Evolutionary conservation across 1,139 yeast genomes (phyloP), one percentile per base, ranked within the genome.

Genomic region (Magnusiomyces fungicola): DNA sequence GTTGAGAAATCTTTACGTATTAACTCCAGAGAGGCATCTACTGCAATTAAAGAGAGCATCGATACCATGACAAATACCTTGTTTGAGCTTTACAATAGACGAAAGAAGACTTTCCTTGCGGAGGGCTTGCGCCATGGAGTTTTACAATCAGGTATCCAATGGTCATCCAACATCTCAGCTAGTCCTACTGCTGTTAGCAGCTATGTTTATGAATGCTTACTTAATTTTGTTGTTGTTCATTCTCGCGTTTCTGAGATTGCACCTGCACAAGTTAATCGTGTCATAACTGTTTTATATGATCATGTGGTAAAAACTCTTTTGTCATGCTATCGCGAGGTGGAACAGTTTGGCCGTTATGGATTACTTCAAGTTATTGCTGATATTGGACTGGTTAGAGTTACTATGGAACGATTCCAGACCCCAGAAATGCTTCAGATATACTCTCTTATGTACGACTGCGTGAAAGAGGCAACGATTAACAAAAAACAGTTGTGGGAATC

Each of bases 201-300:
- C 36, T 80, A 76, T 58, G 65, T 81, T 5, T 73, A 78, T 50
- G 78, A 79, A 50, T 67, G 75, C 1, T 61, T 81, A 42, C 70
- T 79, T 61, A 63, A 74, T 36, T 61, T 83, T 24, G 79, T 81
- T 5, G 66, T 72, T 18, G 74, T 79, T 1, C 81, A 79, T 56
- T 70, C 81, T 25, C 73, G 71, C 48, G 78, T 79, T 30, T 61
- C 69, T 32, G 71, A 71, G 39, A 71, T 76, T 16, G 75, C 81
- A 0, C 72, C 75, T 1, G 69, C 67, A 33, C 60, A 78, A 43
- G 70, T 77, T 7, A 61, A 65, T 29, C 65, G 69, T 14, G 73
- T 78, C 2, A 61, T 79, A 21, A 63, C 68, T 23, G 76, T 72
- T 44, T 67, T 80, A 16, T 72, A 74, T 54, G 69, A 70, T 29